These are phyloP conservation scores for Candida cerambycidarum DNA, from an alignment of 805 yeast species.

Conservation along the genomic window DNA sequence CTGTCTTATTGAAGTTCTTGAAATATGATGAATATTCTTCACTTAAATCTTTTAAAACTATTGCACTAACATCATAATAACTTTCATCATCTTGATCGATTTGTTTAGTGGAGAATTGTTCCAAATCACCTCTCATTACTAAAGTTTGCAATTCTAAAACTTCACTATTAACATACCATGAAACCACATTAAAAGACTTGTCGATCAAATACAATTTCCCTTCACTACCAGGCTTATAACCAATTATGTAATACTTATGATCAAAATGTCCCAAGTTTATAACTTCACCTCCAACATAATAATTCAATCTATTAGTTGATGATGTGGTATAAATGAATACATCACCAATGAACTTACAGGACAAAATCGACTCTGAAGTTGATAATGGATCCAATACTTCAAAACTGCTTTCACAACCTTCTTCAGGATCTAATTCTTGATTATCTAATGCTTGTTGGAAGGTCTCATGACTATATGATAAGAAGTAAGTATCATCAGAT, in stretches of 20 bases:
- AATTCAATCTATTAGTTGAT: conserved; percentile 79
- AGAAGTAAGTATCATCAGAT: conserved; percentile 69
- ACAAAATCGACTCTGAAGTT: conserved; percentile 66
- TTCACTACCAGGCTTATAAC: conserved; percentile 82
- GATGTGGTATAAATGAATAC: conserved; percentile 89
- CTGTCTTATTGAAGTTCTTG: conserved; percentile 62
- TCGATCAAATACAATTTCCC: conserved; percentile 88
- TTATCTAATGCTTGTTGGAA: conserved; percentile 61
- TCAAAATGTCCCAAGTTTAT: conserved; percentile 93
- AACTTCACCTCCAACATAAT: conserved; percentile 90
- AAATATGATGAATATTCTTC: conserved; percentile 49
- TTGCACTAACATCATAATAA: conserved; percentile 35
- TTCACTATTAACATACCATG: conserved; percentile 78
- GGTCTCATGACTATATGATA: conserved; percentile 67
- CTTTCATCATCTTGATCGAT: conserved; percentile 35
- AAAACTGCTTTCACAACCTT: conserved; percentile 85
- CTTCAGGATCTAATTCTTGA: conserved; percentile 68
- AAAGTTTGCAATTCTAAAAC: conserved; percentile 95
- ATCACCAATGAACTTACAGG: conserved; percentile 97
- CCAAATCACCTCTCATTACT: conserved; percentile 91
- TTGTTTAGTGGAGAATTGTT: conserved; percentile 46
- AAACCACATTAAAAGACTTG: conserved; percentile 78
- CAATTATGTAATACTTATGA: conserved; percentile 79
- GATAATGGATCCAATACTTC: conserved; percentile 79
- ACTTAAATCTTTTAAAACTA: conserved; percentile 57